These are phyloP conservation scores for Penicillium capsulatum DNA, from an alignment of 2,329 filamentous ascomycete genomes.

Conservation along the genomic window DNA sequence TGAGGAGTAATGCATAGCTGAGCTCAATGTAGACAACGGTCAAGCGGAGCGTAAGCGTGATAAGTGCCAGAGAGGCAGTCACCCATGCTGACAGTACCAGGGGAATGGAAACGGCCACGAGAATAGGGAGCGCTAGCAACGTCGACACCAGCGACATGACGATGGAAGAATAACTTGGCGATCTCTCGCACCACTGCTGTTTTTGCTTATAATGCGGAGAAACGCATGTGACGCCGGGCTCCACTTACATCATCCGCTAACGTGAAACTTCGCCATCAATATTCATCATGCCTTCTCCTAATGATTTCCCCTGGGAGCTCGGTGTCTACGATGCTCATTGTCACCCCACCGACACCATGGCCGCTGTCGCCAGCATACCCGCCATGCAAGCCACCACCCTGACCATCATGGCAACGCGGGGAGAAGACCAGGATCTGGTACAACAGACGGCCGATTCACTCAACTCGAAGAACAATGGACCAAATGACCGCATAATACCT, in stretches of 20 bases:
- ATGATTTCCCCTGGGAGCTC: constrained; percentile 57
- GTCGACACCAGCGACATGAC: constrained; percentile 23
- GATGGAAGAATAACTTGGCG: not conserved
- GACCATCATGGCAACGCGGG: constrained; percentile 61
- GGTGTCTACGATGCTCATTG: constrained; percentile 63
- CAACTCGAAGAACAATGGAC: constrained; percentile 9
- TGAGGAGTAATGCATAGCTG: constrained; percentile 54
- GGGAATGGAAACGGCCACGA: constrained; percentile 60
- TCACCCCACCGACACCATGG: constrained; percentile 62
- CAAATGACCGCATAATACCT: constrained; percentile 50
- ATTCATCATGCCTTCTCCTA: no score
- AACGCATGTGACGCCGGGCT: constrained; percentile 20
- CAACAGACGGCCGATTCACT: constrained; percentile 43
- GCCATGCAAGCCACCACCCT: constrained; percentile 56
- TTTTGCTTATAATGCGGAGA: constrained; percentile 16
- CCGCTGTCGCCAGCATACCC: constrained; percentile 51
- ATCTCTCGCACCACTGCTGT: not conserved
- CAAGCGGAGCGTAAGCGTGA: constrained; percentile 58
- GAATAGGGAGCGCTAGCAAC: constrained; percentile 56
- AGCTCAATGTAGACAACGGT: constrained; percentile 62
- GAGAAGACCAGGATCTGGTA: constrained; percentile 59
- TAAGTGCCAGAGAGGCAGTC: constrained; percentile 60
- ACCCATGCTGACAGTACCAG: constrained; percentile 60
- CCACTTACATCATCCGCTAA: constrained; percentile 21
- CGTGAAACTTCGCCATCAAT: no score